Conservation (phyloP, 257 asterid genomes). For the Capsicum pubescens region DNA sequence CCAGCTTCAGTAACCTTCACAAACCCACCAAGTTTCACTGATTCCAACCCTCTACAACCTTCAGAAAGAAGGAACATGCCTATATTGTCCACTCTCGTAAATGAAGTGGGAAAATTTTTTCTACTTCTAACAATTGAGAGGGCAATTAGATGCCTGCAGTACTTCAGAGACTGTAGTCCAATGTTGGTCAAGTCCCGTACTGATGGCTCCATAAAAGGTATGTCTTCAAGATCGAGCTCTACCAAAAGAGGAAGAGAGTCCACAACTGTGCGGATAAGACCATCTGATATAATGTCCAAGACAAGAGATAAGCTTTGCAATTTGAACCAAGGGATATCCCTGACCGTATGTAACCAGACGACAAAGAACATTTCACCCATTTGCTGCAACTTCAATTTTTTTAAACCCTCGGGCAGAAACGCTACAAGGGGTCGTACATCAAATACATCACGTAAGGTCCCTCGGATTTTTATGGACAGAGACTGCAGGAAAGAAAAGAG, state of each 20-base stretch:
- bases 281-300: constrained; percentile 61
- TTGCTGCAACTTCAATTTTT: constrained; percentile 60
- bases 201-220: constrained; percentile 52
- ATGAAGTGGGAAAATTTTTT: constrained; percentile 47
- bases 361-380: constrained; percentile 45
- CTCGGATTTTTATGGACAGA: constrained; percentile 68
- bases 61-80: constrained; percentile 77
- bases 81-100: constrained; percentile 61
- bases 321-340: constrained; percentile 34
- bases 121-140: constrained; percentile 68
- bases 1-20: constrained; percentile 84
- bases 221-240: constrained; percentile 82
- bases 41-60: constrained; percentile 58
- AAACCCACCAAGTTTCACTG: constrained; percentile 70
- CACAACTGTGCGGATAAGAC: constrained; percentile 54
- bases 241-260: constrained; percentile 61
- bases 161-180: constrained; percentile 59
- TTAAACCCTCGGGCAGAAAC: constrained; percentile 60
- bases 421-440: constrained; percentile 43
- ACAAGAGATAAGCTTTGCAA: constrained; percentile 63
- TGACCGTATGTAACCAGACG: constrained; percentile 42
- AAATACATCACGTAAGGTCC: constrained; percentile 42
- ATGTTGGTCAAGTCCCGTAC: constrained; percentile 66
- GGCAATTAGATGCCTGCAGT: constrained; percentile 49
- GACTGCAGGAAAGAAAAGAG: constrained; percentile 51